Evolutionary conservation across 2,329 filamentous ascomycete genomes (phyloP), one percentile per base, ranked within the genome.

Genomic region (Colletotrichum sansevieriae): DNA sequence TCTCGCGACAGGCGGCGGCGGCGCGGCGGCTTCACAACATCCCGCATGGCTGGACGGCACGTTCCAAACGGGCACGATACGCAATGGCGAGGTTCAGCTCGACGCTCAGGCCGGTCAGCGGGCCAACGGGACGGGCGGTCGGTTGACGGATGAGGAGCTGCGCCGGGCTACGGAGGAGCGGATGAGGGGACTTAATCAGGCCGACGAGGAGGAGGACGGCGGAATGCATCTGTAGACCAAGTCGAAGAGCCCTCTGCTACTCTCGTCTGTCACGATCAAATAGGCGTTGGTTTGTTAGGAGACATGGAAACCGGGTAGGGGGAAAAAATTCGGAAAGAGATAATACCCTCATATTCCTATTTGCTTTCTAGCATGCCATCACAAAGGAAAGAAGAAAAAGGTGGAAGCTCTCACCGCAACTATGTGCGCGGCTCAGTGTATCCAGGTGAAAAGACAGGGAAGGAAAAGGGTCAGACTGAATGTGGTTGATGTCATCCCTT

Each of bases 1-100:
- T 49, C 49, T 68, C 10, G 67, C 65, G n/a, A 63, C 67, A 72
- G 22, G 56, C 63, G 10, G 47, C 59, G 29, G 43, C 12, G 7
- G 10, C 49, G 33, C 35, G 12, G 25, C 58, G n/a, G 72, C 57
- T 37, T 47, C 61, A 20, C 74, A 65, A 63, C 80, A 81, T 64
- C 78, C 82, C 47, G 82, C 89, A 0, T 91, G 89, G 89, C 82
- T 76, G 33, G 88, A 91, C 74, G 89, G 89, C 25, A 91, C 89
- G 0, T 90, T 91, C 73, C 85, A 88, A 75, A 87, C 84, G 1
- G 88, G 88, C 10, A 84, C 83, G 13, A 84, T 90, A 73, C 80
- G 83, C 2, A 81, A 83, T 68, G 85, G 85, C 25, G 79, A 84
- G 73, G 72, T 87, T 3, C 79, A 77, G n/a, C 79, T 87, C 75